Conservation (phyloP, 1,284 basidiomycete species). For the Ceratobasidium sp. region DNA sequence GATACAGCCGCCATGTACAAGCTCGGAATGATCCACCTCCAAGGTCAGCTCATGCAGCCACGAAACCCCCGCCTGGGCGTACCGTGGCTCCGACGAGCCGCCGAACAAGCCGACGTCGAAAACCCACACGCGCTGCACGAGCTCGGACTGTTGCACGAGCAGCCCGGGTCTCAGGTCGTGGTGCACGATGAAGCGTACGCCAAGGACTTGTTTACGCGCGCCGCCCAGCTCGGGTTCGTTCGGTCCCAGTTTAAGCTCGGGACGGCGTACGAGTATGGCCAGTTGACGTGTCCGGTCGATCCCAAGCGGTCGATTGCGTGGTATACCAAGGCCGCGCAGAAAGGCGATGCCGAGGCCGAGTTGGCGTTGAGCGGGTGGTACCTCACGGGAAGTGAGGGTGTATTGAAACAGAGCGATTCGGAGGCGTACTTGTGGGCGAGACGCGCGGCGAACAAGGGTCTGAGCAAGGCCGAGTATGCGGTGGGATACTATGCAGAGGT, state of each 20-base stretch:
- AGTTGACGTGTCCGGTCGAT: conserved; percentile 88
- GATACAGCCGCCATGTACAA: conserved; percentile 99
- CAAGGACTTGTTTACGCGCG: conserved; percentile 87
- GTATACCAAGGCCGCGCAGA: conserved; percentile 98
- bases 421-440: conserved; percentile 98
- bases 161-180: conserved; percentile 65
- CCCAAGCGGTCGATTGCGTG: conserved; percentile 93
- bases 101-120: conserved; percentile 96
- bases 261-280: conserved; percentile 93
- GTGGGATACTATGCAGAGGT: conserved; percentile 98
- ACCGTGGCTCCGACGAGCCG: conserved; percentile 93
- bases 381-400: conserved; percentile 91
- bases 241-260: conserved; percentile 96
- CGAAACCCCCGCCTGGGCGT: conserved; percentile 91
- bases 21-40: conserved; percentile 92
- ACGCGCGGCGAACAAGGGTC: conserved; percentile 89
- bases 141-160: conserved; percentile 89
- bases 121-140: conserved; percentile 98
- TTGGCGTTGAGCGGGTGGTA: conserved; percentile 98
- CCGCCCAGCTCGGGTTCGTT: conserved; percentile 92
- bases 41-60: conserved; percentile 83
- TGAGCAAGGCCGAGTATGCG: conserved; percentile 94
- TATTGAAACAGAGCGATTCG: conserved; percentile 95
- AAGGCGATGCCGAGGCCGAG: conserved; percentile 93
- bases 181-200: conserved; percentile 81